These are phyloP conservation scores for Mortierella sp. DNA, from an alignment of 371 early-diverging fungal species.

Conservation along the genomic window DNA sequence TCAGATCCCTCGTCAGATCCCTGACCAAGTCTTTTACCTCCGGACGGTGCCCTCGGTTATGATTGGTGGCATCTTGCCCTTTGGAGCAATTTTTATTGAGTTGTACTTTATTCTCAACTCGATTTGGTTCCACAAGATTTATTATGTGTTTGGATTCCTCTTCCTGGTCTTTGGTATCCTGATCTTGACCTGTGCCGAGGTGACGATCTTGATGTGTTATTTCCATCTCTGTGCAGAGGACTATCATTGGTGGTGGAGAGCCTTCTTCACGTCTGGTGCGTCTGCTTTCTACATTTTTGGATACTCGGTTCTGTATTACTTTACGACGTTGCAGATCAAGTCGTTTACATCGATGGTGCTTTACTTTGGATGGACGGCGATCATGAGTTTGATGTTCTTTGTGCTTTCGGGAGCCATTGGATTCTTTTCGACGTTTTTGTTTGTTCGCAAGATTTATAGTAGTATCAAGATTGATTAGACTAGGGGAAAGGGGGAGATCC, in stretches of 20 bases:
- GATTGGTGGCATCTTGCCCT: constrained; percentile 89
- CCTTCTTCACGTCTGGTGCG: constrained; percentile 91
- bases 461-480: constrained; percentile 77
- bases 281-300: constrained; percentile 90
- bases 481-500: neutral
- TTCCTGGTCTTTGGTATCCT: constrained; percentile 84
- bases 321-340: constrained; percentile 75
- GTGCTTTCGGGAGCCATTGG: constrained; percentile 86
- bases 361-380: constrained; percentile 92
- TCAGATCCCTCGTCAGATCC: constrained; percentile 96
- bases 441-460: constrained; percentile 78
- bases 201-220: constrained; percentile 90
- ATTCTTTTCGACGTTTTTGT: constrained; percentile 75
- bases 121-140: constrained; percentile 85
- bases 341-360: constrained; percentile 82
- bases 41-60: constrained; percentile 77
- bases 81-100: constrained; percentile 91
- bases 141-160: constrained; percentile 92
- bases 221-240: constrained; percentile 93
- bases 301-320: constrained; percentile 86
- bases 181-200: constrained; percentile 83
- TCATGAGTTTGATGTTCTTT: constrained; percentile 81
- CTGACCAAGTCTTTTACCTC: constrained; percentile 84
- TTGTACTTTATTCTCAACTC: constrained; percentile 88
- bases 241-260: constrained; percentile 96